phyloP scores from a whole-genome alignment of 495 filamentous ascomycete species.

The Annulohypoxylon stygium region DNA sequence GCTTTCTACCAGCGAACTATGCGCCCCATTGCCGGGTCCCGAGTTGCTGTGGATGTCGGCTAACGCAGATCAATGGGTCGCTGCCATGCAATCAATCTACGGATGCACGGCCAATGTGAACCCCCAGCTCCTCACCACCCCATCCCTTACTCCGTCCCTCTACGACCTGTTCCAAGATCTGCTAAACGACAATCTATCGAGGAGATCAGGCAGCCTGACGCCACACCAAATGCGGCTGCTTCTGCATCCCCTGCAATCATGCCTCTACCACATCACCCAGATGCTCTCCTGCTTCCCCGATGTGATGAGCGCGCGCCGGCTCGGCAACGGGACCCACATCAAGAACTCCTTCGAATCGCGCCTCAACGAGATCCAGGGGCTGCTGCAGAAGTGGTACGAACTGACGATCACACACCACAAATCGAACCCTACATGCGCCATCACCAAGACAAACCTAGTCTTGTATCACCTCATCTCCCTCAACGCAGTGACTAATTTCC shows the following conservation, averaged over 20 bases:
- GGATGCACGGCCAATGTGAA: constrained; percentile 53
- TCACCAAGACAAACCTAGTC: constrained; percentile 67
- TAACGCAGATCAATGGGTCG: constrained; percentile 62
- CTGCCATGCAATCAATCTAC: constrained; percentile 64
- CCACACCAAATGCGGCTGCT: constrained; percentile 64
- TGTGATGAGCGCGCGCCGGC: constrained; percentile 48
- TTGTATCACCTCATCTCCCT: constrained; percentile 74
- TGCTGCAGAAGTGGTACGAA: constrained; percentile 71
- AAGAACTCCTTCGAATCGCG: constrained; percentile 64
- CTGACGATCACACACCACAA: constrained; percentile 58
- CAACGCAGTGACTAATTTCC: constrained; percentile 69
- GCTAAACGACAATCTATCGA: constrained; percentile 59
- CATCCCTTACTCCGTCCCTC: constrained; percentile 63
- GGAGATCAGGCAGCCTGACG: constrained; percentile 53
- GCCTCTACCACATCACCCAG: constrained; percentile 63
- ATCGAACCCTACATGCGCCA: constrained; percentile 53
- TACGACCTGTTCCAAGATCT: constrained; percentile 70
- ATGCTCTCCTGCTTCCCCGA: constrained; percentile 63
- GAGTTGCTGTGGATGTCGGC: constrained; percentile 66
- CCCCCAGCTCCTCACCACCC: constrained; percentile 55
- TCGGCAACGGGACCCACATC: constrained; percentile 56
- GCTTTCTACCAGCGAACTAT: constrained; percentile 69
- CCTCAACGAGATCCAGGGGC: constrained; percentile 66
- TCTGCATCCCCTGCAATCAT: constrained; percentile 65
- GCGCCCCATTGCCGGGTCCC: constrained; percentile 67